These are phyloP conservation scores for Jamesozyma piceae DNA, from an alignment of 805 yeast genomes.

Conservation along the genomic window DNA sequence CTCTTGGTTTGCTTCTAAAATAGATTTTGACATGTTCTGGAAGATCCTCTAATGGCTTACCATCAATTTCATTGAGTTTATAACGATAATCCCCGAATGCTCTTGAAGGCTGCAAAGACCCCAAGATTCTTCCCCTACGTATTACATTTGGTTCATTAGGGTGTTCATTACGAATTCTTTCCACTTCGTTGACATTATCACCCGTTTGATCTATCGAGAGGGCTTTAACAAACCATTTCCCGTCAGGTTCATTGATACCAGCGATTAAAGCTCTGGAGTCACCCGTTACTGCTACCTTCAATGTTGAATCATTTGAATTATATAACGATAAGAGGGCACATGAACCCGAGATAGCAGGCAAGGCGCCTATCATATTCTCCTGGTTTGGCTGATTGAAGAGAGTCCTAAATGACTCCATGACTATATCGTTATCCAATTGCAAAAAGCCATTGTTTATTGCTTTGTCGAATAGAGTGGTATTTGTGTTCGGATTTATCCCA, in stretches of 20 bases:
- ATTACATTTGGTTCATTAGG: slow-evolving; percentile 83
- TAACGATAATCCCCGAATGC: slow-evolving; percentile 97
- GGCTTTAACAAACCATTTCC: slow-evolving; percentile 82
- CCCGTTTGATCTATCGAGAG: slow-evolving; percentile 92
- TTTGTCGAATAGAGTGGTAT: slow-evolving; percentile 52
- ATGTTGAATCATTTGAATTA: slow-evolving; percentile 59
- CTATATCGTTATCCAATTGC: slow-evolving; percentile 79
- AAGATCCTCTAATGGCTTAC: slow-evolving; percentile 40
- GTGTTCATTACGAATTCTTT: slow-evolving; percentile 74
- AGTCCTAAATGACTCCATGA: slow-evolving; percentile 59
- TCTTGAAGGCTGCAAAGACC: slow-evolving; percentile 88
- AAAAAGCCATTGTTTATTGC: slow-evolving; percentile 77
- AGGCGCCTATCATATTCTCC: slow-evolving; percentile 49
- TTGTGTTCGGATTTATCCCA: slow-evolving; percentile 30
- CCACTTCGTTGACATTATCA: slow-evolving; percentile 77
- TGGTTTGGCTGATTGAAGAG: slow-evolving; percentile 59
- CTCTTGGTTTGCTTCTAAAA: slow-evolving; percentile 66
- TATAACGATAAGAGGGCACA: slow-evolving; percentile 85
- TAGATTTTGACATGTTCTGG: slow-evolving; percentile 77
- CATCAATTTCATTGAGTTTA: slow-evolving; percentile 55
- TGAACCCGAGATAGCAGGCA: slow-evolving; percentile 93
- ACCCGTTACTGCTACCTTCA: slow-evolving; percentile 92
- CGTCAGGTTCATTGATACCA: slow-evolving; percentile 43
- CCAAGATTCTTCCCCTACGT: slow-evolving; percentile 81
- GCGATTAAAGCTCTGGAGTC: slow-evolving; percentile 91